Base-by-base conservation (phyloP, 2,329 filamentous ascomycete genomes). In the Magnaporthiopsis rhizophila region DNA sequence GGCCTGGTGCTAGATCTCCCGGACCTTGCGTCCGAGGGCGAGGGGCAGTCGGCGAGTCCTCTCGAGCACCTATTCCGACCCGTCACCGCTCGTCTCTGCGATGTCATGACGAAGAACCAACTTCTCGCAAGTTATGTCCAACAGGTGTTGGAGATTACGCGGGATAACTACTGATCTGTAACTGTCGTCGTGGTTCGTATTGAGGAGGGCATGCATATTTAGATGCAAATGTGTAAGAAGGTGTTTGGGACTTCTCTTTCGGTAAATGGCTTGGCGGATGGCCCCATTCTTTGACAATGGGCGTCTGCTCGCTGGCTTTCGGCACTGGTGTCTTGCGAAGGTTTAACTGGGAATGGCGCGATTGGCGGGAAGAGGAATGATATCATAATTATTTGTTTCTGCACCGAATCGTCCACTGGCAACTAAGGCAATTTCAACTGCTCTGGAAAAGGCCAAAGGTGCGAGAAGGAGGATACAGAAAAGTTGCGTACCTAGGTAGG, bases 31-130 rank as follows among this genome's bases (percentile, higher is more conserved):
- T 30, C 60, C 26, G 32, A 64, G 11, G 75, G 77, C 68, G 71
- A 69, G n/a, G 73, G 73, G 6, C 82, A 80, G 65, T 77, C 78
- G 59, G 80, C 81, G 61, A 83, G 86, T 2, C 89, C 86, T 86
- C 89, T 90, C 66, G 85, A 89, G 72, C 79, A 77, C 65, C 77
- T 91, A 34, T 92, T 92, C 75, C 82, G 86, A 59, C 85, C 87
- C 0, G 81, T 89, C 63, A 79, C 86, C 72, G 80, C 84, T 13
- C 83, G 86, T 50, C 75, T 91, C 26, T 89, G 85, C 71, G 88
- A 89, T 73, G 83, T 91, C 58, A 82, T 90, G 77, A 84, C 87
- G 38, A 86, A 91, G 73, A 92, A 92, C 68, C 80, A 79, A 73
- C 79, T 81, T 64, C 73, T 89, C 76, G 84, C 73, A 59, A 69